A percentile compares a stretch with the other conserved stretches of the same genome.
Evolutionary conservation across 2,329 filamentous ascomycete species (phyloP).

Genomic region (Exophiala xenobiotica): DNA sequence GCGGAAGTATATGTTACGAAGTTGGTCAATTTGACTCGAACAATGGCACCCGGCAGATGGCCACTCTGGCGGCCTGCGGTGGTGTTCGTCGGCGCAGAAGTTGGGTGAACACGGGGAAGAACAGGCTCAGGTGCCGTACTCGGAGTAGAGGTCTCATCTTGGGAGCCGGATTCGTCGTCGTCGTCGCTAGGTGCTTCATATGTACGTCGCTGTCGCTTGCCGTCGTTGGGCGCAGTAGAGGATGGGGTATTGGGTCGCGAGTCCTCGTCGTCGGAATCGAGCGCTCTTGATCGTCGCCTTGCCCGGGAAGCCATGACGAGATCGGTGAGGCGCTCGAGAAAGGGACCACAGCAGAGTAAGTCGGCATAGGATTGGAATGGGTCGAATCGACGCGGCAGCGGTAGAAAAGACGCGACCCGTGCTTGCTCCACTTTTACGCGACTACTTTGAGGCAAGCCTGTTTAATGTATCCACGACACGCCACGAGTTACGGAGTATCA

Average conservation of each 20-base stretch:
- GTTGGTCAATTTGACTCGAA: slow-evolving; percentile 79
- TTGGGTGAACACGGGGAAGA: background rate
- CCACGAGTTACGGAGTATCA: too few species aligned
- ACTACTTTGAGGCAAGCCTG: too few species aligned
- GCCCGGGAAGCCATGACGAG: slow-evolving; percentile 18
- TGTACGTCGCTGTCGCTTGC: slow-evolving; percentile 27
- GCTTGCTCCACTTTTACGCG: too few species aligned
- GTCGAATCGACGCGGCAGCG: background rate
- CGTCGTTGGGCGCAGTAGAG: slow-evolving; percentile 28
- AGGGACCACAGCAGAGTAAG: background rate
- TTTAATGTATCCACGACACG: too few species aligned
- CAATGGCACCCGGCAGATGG: slow-evolving; percentile 75
- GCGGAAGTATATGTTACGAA: slow-evolving; percentile 95
- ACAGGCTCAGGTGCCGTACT: background rate
- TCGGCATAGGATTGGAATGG: background rate
- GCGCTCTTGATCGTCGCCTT: slow-evolving; percentile 21
- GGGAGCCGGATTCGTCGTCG: slow-evolving; percentile 23
- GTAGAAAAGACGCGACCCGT: too few species aligned
- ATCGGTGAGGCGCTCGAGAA: background rate
- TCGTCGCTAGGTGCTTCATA: background rate
- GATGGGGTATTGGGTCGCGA: slow-evolving; percentile 28
- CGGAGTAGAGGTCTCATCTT: background rate
- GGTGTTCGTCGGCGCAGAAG: background rate
- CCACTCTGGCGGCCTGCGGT: background rate
- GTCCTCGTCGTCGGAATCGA: slow-evolving; percentile 28